A percentile compares a stretch with the other conserved stretches of the same genome.
Conservation (phyloP, 495 filamentous ascomycete genomes). For the Viridothelium virens region DNA sequence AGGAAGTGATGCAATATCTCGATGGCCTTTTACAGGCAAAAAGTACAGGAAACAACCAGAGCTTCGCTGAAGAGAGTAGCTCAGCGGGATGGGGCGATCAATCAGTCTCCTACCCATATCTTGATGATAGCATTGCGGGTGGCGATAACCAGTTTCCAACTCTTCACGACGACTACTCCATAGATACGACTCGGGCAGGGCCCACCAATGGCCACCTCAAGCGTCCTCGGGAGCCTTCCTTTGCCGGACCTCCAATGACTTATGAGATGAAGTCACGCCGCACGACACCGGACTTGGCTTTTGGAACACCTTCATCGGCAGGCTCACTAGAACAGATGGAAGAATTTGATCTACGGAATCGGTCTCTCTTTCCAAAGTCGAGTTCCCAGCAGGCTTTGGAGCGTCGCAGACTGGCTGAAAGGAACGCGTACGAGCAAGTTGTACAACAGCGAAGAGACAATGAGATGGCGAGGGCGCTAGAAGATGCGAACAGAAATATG, state of each 20-base stretch:
- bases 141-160: neutral
- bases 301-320: conserved; percentile 1
- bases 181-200: neutral
- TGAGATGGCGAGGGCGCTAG: conserved; percentile 12
- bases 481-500: neutral
- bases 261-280: conserved; percentile 11
- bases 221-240: conserved; percentile 1
- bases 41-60: conserved; percentile 3
- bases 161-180: neutral
- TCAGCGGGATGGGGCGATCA: neutral
- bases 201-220: neutral
- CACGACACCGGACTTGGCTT: conserved; percentile 3
- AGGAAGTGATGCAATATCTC: conserved; percentile 16
- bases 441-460: conserved; percentile 10
- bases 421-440: conserved; percentile 2
- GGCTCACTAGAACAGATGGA: conserved; percentile 11
- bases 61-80: neutral
- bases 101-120: neutral
- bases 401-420: conserved; percentile 4
- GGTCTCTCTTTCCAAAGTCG: neutral
- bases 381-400: conserved; percentile 1
- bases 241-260: neutral
- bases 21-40: conserved; percentile 7
- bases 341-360: neutral
- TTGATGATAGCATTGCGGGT: neutral